Evolutionary conservation across 495 filamentous ascomycete species (phyloP).

Genomic region (Neurospora africana): DNA sequence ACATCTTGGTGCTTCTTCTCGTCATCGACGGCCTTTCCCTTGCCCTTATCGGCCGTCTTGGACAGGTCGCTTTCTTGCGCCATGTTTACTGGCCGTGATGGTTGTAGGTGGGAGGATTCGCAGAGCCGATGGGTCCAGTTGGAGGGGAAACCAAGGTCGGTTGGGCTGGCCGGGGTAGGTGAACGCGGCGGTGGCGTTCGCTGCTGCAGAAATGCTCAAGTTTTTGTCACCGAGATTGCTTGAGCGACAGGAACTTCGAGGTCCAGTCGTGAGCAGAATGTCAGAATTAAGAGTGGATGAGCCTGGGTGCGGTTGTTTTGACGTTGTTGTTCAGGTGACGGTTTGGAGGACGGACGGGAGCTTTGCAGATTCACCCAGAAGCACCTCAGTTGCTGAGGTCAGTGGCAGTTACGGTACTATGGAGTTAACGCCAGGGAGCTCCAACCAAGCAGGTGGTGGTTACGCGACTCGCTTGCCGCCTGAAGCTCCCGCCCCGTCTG

Average conservation of each 20-base stretch:
- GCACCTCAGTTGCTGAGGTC: conserved; percentile 3
- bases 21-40: conserved; percentile 71
- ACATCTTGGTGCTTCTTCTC: conserved; percentile 53
- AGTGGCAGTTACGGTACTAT: conserved; percentile 3
- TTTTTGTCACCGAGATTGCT: neutral
- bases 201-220: neutral
- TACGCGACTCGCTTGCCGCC: conserved; percentile 35
- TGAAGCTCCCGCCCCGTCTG: conserved; percentile 9
- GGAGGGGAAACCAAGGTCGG: neutral
- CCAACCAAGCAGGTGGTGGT: conserved; percentile 9
- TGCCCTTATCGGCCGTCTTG: conserved; percentile 84
- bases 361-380: conserved; percentile 13
- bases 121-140: neutral
- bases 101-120: conserved; percentile 1
- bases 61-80: conserved; percentile 83
- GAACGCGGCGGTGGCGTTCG: neutral
- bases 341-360: conserved; percentile 11
- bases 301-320: neutral
- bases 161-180: neutral
- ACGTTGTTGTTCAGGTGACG: conserved; percentile 6
- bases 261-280: neutral
- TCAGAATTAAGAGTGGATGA: neutral
- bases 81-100: conserved; percentile 42
- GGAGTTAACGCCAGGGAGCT: neutral
- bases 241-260: neutral